Evolutionary conservation across 352 stramenopile species (phyloP).

Genomic region (Pythium myriotylum): DNA sequence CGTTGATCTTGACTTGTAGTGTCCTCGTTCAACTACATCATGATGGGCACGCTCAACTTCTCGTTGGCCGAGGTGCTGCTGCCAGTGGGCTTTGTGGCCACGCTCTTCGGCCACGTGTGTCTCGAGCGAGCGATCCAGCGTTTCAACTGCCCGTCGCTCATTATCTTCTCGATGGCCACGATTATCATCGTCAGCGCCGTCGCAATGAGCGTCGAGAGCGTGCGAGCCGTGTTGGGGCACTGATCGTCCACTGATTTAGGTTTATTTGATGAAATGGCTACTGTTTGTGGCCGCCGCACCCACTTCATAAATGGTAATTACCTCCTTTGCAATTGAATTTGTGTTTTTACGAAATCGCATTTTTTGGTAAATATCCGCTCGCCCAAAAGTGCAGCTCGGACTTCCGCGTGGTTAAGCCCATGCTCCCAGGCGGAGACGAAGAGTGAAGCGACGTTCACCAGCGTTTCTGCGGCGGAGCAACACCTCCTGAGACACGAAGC

Average conservation of each 20-base stretch:
- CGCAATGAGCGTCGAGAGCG: conserved; percentile 65
- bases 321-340: background rate
- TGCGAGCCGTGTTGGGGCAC: conserved; percentile 24
- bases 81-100: conserved; percentile 61
- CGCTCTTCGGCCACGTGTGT: conserved; percentile 58
- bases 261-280: conserved; percentile 20
- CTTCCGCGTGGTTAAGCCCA: background rate
- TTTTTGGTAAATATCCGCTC: conserved; percentile 20
- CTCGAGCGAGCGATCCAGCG: conserved; percentile 49
- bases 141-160: conserved; percentile 69
- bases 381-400: conserved; percentile 9
- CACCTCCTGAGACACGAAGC: too few relatives aligned
- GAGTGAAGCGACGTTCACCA: background rate
- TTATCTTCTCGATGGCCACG: conserved; percentile 72
- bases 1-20: conserved; percentile 28
- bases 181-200: conserved; percentile 65
- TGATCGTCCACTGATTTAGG: conserved; percentile 1
- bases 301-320: conserved; percentile 24
- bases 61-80: conserved; percentile 49
- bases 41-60: conserved; percentile 54
- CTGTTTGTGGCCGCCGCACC: conserved; percentile 13
- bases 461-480: too few relatives aligned
- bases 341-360: background rate
- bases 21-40: conserved; percentile 68
- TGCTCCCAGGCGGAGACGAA: background rate